Percentiles rank a stretch among this genome's conserved stretches.
phyloP scores from a whole-genome alignment of 202 grass and related monocot genomes.

The Setaria italica region DNA sequence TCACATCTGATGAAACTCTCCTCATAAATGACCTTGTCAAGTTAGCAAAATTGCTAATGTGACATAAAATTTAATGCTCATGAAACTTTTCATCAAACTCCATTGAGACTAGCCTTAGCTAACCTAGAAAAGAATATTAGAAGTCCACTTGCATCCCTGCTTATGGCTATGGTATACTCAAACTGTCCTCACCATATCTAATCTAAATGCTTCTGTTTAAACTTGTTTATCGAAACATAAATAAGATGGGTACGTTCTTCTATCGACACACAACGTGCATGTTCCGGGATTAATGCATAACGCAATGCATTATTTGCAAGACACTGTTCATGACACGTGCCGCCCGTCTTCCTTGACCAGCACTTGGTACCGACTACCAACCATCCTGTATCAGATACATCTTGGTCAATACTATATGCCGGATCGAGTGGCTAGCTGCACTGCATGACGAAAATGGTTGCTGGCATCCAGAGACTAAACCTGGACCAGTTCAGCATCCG shows the following conservation, averaged over 20 bases:
- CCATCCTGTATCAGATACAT: background rate
- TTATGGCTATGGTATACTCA: background rate
- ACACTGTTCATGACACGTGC: constrained; percentile 7
- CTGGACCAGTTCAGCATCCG: background rate
- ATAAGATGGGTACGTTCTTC: background rate
- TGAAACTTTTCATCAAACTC: too few relatives aligned
- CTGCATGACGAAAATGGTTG: background rate
- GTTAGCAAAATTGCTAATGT: too few relatives aligned
- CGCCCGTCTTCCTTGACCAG: constrained; percentile 23
- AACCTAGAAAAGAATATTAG: too few relatives aligned
- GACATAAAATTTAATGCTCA: too few relatives aligned
- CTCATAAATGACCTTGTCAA: too few relatives aligned
- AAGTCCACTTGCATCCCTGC: too few relatives aligned
- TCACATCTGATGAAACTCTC: too few relatives aligned
- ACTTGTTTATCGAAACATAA: constrained; percentile 13
- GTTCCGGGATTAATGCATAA: background rate
- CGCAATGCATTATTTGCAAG: background rate
- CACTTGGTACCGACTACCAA: constrained; percentile 30
- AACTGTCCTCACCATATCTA: background rate
- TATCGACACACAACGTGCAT: background rate
- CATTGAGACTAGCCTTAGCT: too few relatives aligned
- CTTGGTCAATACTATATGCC: too few relatives aligned
- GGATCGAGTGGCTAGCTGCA: constrained; percentile 7
- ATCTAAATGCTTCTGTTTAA: background rate
- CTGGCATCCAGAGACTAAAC: background rate